Conservation (phyloP, 495 filamentous ascomycete genomes). For the Bathelium albidoporum region DNA sequence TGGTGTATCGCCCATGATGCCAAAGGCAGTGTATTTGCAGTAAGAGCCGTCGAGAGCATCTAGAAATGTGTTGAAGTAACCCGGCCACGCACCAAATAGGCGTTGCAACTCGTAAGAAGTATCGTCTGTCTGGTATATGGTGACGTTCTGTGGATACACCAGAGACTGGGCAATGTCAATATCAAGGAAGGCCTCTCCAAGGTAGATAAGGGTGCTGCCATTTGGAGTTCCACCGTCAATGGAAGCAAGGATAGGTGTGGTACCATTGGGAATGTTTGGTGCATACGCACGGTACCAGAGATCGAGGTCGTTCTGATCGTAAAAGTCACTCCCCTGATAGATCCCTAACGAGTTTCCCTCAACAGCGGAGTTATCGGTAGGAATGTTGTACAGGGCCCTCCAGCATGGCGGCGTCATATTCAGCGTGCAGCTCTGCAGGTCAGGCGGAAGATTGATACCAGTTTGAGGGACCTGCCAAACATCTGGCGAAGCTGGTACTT, state of each 20-base stretch:
- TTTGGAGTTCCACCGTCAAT: constrained; percentile 11
- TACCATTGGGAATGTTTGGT: constrained; percentile 16
- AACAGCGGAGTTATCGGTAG: constrained; percentile 4
- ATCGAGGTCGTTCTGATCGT: constrained; percentile 7
- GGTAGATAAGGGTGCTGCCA: not conserved
- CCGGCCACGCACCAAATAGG: not conserved
- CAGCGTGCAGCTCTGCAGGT: constrained; percentile 12
- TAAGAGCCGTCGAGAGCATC: constrained; percentile 15
- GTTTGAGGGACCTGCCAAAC: not conserved
- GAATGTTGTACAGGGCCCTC: constrained; percentile 16
- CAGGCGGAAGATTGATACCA: constrained; percentile 2
- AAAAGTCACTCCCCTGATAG: constrained; percentile 7
- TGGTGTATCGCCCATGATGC: constrained; percentile 10
- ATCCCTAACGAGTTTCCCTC: constrained; percentile 12
- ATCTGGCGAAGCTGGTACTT: not conserved
- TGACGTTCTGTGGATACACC: constrained; percentile 17
- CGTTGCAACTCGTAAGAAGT: not conserved
- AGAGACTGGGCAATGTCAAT: constrained; percentile 17
- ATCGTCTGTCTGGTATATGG: constrained; percentile 18
- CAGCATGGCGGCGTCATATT: constrained; percentile 16
- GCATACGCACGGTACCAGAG: constrained; percentile 12
- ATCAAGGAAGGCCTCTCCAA: constrained; percentile 14
- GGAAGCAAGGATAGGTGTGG: constrained; percentile 4
- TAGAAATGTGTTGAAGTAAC: constrained; percentile 8
- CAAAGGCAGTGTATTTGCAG: constrained; percentile 13